phyloP scores from a whole-genome alignment of 768 basidiomycete species.

The Leccinum rimulosum region DNA sequence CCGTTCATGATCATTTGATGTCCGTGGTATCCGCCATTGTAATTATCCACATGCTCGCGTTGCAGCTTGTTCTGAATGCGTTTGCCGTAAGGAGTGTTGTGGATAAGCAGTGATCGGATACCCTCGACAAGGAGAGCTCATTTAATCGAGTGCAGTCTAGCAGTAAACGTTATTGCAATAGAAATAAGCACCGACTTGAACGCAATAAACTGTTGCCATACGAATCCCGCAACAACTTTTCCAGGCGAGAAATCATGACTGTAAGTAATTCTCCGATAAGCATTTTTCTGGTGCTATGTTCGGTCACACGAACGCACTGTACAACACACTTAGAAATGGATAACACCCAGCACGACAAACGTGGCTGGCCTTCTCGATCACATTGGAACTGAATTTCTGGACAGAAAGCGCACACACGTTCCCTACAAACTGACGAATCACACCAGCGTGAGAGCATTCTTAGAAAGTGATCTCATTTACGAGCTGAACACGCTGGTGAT shows the following conservation, averaged over 20 bases:
- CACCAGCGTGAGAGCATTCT: constrained; percentile 90
- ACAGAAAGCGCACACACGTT: constrained; percentile 97
- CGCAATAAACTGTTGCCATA: constrained; percentile 88
- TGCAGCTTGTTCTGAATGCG: constrained; percentile 98
- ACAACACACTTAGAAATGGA: constrained; percentile 1
- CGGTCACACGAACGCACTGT: constrained; percentile 88
- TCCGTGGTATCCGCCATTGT: constrained; percentile 55
- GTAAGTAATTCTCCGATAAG: constrained; percentile 79
- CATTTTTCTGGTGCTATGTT: constrained; percentile 90
- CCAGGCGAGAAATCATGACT: constrained; percentile 84
- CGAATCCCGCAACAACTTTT: constrained; percentile 94
- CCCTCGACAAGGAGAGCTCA: constrained; percentile 91
- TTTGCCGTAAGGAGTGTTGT: constrained; percentile 99
- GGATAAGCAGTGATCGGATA: constrained; percentile 97
- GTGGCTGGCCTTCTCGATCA: constrained; percentile 82
- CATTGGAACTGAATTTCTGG: constrained; percentile 99
- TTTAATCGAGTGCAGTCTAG: constrained; percentile 97
- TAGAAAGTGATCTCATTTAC: constrained; percentile 99
- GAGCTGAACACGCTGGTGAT: constrained; percentile 90
- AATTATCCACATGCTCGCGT: too few relatives aligned
- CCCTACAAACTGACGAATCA: constrained; percentile 96
- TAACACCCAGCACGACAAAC: neutral
- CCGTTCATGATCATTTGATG: constrained; percentile 59
- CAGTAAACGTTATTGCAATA: constrained; percentile 7
- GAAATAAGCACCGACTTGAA: constrained; percentile 54